These are phyloP conservation scores for Hypoxylon intermedium DNA, from an alignment of 495 filamentous ascomycete species.

Conservation along the genomic window DNA sequence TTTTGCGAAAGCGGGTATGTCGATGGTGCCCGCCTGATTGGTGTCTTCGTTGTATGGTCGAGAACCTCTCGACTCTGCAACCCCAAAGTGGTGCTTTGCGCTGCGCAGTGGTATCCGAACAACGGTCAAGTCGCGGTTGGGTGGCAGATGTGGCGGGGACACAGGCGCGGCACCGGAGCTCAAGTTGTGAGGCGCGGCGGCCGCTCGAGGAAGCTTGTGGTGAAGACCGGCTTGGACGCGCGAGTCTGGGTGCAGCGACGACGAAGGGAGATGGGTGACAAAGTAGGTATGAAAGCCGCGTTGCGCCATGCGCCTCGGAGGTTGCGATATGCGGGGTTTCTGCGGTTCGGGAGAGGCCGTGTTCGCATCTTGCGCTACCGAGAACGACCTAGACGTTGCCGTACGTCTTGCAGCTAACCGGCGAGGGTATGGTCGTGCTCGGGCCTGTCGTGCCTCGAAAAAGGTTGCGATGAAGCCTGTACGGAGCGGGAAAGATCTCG, in stretches of 20 bases:
- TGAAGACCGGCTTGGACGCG: conserved; percentile 64
- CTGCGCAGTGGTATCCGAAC: conserved; percentile 94
- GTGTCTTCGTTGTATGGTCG: conserved; percentile 91
- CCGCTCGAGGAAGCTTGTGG: conserved; percentile 84
- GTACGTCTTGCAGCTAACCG: conserved; percentile 29
- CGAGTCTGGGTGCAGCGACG: conserved; percentile 90
- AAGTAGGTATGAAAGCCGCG: conserved; percentile 94
- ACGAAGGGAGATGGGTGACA: conserved; percentile 91
- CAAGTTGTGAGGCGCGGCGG: conserved; percentile 78
- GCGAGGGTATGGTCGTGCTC: conserved; percentile 15
- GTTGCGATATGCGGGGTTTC: conserved; percentile 3
- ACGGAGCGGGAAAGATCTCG: not conserved
- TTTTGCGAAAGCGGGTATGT: conserved; percentile 90
- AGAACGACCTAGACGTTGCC: conserved; percentile 8
- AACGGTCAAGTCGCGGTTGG: conserved; percentile 82
- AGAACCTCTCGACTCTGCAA: conserved; percentile 76
- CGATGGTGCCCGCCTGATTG: conserved; percentile 92
- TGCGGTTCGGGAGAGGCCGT: conserved; percentile 22
- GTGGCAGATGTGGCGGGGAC: conserved; percentile 61
- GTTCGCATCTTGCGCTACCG: conserved; percentile 9
- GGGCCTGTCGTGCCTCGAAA: conserved; percentile 45
- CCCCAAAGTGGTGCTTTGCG: conserved; percentile 96
- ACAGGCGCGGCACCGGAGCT: conserved; percentile 60
- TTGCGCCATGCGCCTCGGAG: conserved; percentile 36
- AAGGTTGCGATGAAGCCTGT: conserved; percentile 58